Percentiles rank a stretch among this genome's conserved stretches.
Evolutionary conservation across 345 rosid genomes (phyloP).

Genomic region (Syzygium jambos): DNA sequence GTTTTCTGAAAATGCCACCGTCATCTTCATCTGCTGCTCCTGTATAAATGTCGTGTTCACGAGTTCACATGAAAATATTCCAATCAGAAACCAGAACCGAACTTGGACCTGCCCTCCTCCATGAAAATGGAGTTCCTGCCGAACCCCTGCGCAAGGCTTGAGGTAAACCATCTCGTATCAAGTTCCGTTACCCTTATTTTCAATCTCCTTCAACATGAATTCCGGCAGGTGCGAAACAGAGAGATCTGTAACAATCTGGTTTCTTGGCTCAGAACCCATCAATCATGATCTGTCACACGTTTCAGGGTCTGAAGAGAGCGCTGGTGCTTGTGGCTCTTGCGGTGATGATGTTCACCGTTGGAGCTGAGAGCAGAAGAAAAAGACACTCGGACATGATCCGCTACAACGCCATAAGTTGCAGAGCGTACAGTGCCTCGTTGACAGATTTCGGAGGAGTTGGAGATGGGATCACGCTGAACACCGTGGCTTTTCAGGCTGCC

Average conservation of each 20-base stretch:
- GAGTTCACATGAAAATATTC: background rate
- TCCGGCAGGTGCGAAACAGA: background rate
- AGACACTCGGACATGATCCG: constrained; percentile 12
- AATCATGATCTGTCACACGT: background rate
- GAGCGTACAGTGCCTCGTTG: constrained; percentile 62
- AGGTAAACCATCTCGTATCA: background rate
- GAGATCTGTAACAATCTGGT: background rate
- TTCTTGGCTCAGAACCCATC: background rate
- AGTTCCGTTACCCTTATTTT: background rate
- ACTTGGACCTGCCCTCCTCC: background rate
- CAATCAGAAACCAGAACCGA: background rate
- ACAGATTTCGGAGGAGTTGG: constrained; percentile 84
- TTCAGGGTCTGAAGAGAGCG: background rate
- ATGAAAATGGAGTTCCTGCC: background rate
- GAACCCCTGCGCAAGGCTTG: background rate
- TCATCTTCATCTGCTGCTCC: background rate
- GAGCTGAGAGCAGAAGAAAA: constrained; percentile 23
- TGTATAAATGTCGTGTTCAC: background rate
- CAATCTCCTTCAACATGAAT: too few relatives aligned
- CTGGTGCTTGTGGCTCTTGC: constrained; percentile 5
- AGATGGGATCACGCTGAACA: constrained; percentile 72
- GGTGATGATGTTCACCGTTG: constrained; percentile 11
- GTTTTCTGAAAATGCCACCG: background rate
- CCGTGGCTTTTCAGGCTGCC: constrained; percentile 61
- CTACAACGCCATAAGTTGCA: constrained; percentile 50